phyloP scores from a whole-genome alignment of 2,329 filamentous ascomycete genomes.

The Emmonsiellopsis sp. region DNA sequence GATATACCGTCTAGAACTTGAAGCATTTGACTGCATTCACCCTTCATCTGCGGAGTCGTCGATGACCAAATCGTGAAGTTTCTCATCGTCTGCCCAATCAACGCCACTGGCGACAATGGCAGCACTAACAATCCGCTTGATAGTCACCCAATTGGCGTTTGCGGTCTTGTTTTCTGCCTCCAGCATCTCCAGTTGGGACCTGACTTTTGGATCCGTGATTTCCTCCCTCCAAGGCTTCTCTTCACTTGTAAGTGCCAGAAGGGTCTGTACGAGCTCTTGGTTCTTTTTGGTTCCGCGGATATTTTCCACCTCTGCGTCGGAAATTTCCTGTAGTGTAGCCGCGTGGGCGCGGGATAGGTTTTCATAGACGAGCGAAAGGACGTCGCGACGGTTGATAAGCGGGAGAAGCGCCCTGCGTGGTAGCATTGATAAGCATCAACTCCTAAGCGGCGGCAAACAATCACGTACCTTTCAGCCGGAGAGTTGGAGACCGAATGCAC shows the following conservation, averaged over 20 bases:
- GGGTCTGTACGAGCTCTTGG: slow-evolving; percentile 50
- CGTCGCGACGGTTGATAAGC: slow-evolving; percentile 58
- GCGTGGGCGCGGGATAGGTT: slow-evolving; percentile 48
- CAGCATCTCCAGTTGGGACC: slow-evolving; percentile 48
- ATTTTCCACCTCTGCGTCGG: slow-evolving; percentile 50
- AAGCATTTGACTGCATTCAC: not conserved
- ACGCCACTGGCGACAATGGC: slow-evolving; percentile 73
- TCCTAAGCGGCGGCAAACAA: not conserved
- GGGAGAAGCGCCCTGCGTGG: slow-evolving; percentile 55
- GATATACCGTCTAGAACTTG: not conserved
- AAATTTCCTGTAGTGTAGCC: slow-evolving; percentile 45
- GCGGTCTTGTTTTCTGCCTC: slow-evolving; percentile 54
- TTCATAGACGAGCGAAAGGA: slow-evolving; percentile 55
- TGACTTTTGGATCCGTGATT: slow-evolving; percentile 45
- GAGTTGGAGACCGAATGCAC: slow-evolving; percentile 60
- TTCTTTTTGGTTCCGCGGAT: slow-evolving; percentile 52
- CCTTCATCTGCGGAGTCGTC: slow-evolving; percentile 34
- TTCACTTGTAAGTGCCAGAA: slow-evolving; percentile 55
- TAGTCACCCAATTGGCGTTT: slow-evolving; percentile 59
- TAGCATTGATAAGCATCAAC: slow-evolving; percentile 5
- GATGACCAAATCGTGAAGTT: slow-evolving; percentile 61
- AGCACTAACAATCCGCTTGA: slow-evolving; percentile 71
- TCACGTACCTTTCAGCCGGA: slow-evolving; percentile 56
- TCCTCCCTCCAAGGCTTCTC: slow-evolving; percentile 44
- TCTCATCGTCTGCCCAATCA: slow-evolving; percentile 66